These are phyloP conservation scores for Mycena kentingensis DNA, from an alignment of 768 basidiomycete species.

Conservation along the genomic window DNA sequence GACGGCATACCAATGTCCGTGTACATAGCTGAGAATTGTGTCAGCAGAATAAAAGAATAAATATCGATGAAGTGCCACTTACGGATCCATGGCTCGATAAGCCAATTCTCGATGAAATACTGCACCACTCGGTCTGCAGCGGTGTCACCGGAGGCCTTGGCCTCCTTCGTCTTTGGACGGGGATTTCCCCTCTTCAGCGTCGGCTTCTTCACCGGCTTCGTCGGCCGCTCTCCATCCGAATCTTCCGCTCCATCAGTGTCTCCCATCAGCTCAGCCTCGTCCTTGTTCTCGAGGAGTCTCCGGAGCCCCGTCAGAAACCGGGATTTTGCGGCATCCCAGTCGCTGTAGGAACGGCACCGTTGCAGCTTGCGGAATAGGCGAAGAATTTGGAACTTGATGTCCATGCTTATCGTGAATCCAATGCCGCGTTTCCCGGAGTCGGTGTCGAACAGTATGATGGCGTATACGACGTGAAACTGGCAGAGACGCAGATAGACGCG, in stretches of 20 bases:
- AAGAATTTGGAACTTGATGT: not conserved
- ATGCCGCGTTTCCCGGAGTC: not conserved
- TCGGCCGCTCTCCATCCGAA: not conserved
- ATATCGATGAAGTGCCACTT: not conserved
- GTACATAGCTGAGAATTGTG: conserved; percentile 3
- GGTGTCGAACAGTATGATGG: not conserved
- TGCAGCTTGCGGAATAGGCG: conserved; percentile 4
- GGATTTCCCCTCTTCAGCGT: not conserved
- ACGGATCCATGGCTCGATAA: conserved; percentile 7
- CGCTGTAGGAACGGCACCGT: not conserved
- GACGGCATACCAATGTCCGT: conserved; percentile 11
- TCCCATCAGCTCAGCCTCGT: not conserved
- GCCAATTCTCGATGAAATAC: conserved; percentile 11
- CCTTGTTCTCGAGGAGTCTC: not conserved
- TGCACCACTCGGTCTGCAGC: not conserved
- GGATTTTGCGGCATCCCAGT: not conserved
- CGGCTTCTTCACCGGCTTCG: not conserved
- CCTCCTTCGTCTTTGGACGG: not conserved
- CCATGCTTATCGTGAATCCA: not conserved
- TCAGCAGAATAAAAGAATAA: not conserved
- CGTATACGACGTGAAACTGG: conserved; percentile 8
- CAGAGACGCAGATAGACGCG: conserved; percentile 5
- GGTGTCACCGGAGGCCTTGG: not conserved
- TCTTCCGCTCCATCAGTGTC: not conserved
- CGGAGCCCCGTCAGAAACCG: not conserved